Evolutionary conservation across 768 basidiomycete genomes (phyloP).

Genomic region (Lentinula lateritia): DNA sequence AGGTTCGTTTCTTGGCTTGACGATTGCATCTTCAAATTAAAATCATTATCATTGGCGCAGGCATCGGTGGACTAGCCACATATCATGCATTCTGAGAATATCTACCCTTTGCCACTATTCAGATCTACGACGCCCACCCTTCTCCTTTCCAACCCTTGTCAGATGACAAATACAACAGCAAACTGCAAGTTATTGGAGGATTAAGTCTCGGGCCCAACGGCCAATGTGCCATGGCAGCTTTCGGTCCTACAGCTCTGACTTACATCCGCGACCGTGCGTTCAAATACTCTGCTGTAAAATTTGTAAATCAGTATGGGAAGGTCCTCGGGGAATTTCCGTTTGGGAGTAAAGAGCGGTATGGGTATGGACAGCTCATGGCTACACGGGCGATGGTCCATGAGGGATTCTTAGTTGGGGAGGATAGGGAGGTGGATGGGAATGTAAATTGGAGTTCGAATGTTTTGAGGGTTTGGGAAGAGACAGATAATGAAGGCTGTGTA

Average conservation of each 20-base stretch:
- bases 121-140: slow-evolving; percentile 2
- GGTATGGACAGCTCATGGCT: not conserved
- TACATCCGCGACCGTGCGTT: too few species aligned
- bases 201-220: too few species aligned
- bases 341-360: not conserved
- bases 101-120: not conserved
- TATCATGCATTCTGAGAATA: slow-evolving; percentile 2
- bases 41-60: slow-evolving; percentile 4
- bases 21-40: not conserved
- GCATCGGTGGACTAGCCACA: slow-evolving; percentile 1
- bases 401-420: not conserved
- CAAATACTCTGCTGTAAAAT: too few species aligned
- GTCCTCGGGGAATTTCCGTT: not conserved
- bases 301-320: too few species aligned
- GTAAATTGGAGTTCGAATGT: not conserved
- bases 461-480: not conserved
- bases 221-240: too few species aligned
- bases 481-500: not conserved
- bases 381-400: not conserved
- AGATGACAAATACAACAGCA: not conserved
- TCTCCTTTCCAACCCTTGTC: not conserved
- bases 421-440: not conserved
- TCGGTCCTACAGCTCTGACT: too few species aligned
- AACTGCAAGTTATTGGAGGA: not conserved
- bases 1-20: too few species aligned